A percentile compares a stretch with the other conserved stretches of the same genome.
Evolutionary conservation across 2,329 filamentous ascomycete genomes (phyloP).

Genomic region (Domatiomyces catenatus): DNA sequence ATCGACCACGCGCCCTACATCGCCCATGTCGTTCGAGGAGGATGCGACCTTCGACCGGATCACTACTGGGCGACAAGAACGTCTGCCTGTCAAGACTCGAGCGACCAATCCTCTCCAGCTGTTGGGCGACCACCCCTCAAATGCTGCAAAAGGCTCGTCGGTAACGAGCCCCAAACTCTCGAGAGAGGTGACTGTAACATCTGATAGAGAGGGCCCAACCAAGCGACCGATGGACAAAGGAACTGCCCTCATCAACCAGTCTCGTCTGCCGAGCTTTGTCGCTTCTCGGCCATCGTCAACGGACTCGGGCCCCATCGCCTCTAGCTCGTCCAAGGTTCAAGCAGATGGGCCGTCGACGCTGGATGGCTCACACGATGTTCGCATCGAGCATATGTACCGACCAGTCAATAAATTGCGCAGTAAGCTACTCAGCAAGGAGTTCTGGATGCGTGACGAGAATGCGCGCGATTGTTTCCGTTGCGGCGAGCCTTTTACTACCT

Average conservation of each 20-base stretch:
- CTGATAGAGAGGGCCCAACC: background rate
- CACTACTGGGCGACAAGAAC: background rate
- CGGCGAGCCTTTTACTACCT: slow-evolving; percentile 77
- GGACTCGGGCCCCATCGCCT: slow-evolving; percentile 24
- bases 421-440: slow-evolving; percentile 82
- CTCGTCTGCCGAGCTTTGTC: slow-evolving; percentile 31
- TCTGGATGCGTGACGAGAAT: slow-evolving; percentile 98
- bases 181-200: background rate
- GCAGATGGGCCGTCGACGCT: background rate
- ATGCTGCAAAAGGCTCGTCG: background rate
- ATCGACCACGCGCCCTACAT: background rate
- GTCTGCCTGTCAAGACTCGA: background rate
- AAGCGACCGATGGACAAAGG: background rate
- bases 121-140: background rate
- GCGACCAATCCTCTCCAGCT: background rate
- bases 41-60: background rate
- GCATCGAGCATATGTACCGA: slow-evolving; percentile 33
- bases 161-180: background rate
- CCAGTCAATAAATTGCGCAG: slow-evolving; percentile 54
- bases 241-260: slow-evolving; percentile 22
- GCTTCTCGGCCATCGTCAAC: slow-evolving; percentile 27
- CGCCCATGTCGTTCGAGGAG: background rate
- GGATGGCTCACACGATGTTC: slow-evolving; percentile 1
- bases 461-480: slow-evolving; percentile 95
- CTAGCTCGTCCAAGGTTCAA: slow-evolving; percentile 8